phyloP scores from a whole-genome alignment of 2,329 filamentous ascomycete genomes.

The Emydomyces testavorans region DNA sequence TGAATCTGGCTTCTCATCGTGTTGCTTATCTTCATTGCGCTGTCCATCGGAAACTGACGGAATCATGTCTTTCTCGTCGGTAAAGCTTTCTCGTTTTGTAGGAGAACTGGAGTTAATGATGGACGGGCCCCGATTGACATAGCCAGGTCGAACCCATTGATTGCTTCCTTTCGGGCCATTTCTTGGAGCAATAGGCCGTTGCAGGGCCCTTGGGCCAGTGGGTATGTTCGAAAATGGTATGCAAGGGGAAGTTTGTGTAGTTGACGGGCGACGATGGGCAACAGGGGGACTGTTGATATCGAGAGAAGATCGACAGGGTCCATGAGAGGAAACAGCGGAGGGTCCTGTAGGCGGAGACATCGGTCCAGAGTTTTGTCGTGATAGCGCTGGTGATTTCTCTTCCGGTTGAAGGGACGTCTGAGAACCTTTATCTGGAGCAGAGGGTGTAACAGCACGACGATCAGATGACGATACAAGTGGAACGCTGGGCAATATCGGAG shows the following conservation, averaged over 20 bases:
- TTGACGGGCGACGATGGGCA: constrained; percentile 5
- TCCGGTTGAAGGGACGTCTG: not conserved
- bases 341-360: constrained; percentile 4
- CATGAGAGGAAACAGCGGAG: not conserved
- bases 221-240: constrained; percentile 30
- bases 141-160: constrained; percentile 32
- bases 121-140: constrained; percentile 16
- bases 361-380: not conserved
- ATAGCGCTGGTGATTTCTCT: not conserved
- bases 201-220: constrained; percentile 33
- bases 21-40: not conserved
- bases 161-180: constrained; percentile 28
- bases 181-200: constrained; percentile 25
- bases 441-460: not conserved
- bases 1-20: constrained; percentile 2
- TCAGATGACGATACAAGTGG: constrained; percentile 22
- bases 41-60: not conserved
- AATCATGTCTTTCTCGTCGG: constrained; percentile 22
- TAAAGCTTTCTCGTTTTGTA: constrained; percentile 24
- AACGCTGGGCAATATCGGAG: constrained; percentile 14
- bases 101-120: constrained; percentile 14
- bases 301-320: not conserved
- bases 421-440: constrained; percentile 1
- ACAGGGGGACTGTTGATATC: constrained; percentile 4
- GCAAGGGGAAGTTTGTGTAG: constrained; percentile 25